Base-by-base conservation (phyloP, 1,284 basidiomycete genomes). In the Marasmius oreades region DNA sequence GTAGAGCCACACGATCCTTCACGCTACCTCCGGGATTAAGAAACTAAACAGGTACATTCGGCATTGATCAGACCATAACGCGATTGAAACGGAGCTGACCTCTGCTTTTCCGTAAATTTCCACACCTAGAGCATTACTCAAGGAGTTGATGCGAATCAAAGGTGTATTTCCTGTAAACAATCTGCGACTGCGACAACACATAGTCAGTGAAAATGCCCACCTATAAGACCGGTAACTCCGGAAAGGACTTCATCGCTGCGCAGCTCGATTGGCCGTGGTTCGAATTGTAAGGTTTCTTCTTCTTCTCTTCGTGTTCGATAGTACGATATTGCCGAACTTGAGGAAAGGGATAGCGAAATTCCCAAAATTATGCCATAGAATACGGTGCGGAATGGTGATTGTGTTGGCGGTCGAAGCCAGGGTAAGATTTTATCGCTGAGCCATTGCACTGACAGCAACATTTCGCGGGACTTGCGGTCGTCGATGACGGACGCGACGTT, bases 81-180 rank as follows among this genome's bases (percentile, higher is more conserved):
- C 55, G 37, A 51, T 39, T 18, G 53, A 31, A 10, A 8, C n/a
- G 22, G 11, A 28, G 59, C 75, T 47, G 60, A 92, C 91, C 78
- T 97, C 94, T 12, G 93, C 92, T 73, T 98, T 98, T n/a, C 93
- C 95, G 11, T 98, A 76, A 58, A 99, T 95, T 66, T 98, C 95
- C 11, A 97, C 90, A 6, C 95, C 95, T 0, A 98, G 79, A 0
- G 89, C 85, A 71, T 97, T 82, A 63, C 93, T 97, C 55, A 99
- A 71, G 2, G 92, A 95, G 63, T 92, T 91, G 58, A 99, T 97
- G 58, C 95, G 80, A 56, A 99, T 79, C 39, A 99, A 77, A 0
- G 95, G 95, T 1, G 96, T 99, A 67, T 98, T 97, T 36, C 96
- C 94, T 95, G 62, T 18, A 14, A 36, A 26, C 24, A 36, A 18